Conservation (phyloP, 1,139 yeast species). For the Sugiyamaella neomexicana region DNA sequence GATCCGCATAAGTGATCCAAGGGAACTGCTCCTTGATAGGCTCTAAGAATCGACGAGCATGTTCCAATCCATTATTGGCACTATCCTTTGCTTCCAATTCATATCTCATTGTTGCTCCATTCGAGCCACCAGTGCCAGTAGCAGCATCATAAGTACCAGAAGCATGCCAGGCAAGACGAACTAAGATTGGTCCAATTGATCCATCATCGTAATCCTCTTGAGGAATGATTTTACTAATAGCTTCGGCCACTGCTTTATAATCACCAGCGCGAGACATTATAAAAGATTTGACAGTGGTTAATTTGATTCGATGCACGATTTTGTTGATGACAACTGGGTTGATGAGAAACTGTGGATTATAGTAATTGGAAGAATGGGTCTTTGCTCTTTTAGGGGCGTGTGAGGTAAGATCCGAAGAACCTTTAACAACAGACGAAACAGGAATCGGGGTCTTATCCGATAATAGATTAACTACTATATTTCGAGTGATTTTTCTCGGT, state of each 20-base stretch:
- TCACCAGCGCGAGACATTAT: slow-evolving; percentile 36
- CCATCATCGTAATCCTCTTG: slow-evolving; percentile 76
- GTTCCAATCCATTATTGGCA: slow-evolving; percentile 61
- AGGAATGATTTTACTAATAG: slow-evolving; percentile 69
- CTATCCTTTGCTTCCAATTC: slow-evolving; percentile 48
- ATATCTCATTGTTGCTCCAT: slow-evolving; percentile 66
- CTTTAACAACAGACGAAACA: background rate
- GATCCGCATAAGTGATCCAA: slow-evolving; percentile 62
- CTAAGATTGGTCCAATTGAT: slow-evolving; percentile 61
- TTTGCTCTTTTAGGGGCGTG: background rate
- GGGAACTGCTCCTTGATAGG: slow-evolving; percentile 58
- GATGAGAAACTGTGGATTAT: slow-evolving; percentile 4
- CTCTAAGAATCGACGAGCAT: slow-evolving; percentile 57
- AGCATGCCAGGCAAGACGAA: slow-evolving; percentile 71
- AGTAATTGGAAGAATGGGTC: slow-evolving; percentile 10
- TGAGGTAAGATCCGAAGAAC: background rate
- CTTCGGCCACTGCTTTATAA: slow-evolving; percentile 77
- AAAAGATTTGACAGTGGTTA: slow-evolving; percentile 7
- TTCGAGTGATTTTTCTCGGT: background rate
- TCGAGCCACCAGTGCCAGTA: slow-evolving; percentile 63
- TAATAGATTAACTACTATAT: background rate
- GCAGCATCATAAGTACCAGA: slow-evolving; percentile 62
- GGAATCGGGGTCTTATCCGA: background rate
- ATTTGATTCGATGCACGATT: slow-evolving; percentile 5
- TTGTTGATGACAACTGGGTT: slow-evolving; percentile 6